phyloP scores from a whole-genome alignment of 352 stramenopile species.

The Phytophthora tentaculata region DNA sequence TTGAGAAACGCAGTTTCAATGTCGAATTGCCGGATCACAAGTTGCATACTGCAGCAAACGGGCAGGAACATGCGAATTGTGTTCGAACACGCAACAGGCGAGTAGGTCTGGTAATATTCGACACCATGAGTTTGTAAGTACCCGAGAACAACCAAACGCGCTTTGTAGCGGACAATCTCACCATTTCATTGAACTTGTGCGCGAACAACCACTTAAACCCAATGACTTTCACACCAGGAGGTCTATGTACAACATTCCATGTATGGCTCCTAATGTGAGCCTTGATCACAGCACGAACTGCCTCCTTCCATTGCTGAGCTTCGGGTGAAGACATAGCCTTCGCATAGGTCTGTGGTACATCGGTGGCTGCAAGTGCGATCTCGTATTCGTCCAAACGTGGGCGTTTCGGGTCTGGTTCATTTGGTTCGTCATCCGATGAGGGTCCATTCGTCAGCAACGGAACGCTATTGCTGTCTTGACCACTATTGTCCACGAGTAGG shows the following conservation, averaged over 20 bases:
- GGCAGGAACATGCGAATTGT: slow-evolving; percentile 33
- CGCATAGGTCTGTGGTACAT: too few relatives aligned
- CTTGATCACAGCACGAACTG: background rate
- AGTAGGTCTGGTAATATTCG: slow-evolving; percentile 8
- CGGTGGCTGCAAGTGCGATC: too few relatives aligned
- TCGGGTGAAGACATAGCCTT: too few relatives aligned
- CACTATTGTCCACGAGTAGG: too few relatives aligned
- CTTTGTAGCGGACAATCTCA: slow-evolving; percentile 35
- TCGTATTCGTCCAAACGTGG: too few relatives aligned
- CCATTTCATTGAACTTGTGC: slow-evolving; percentile 24
- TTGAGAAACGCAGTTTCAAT: slow-evolving; percentile 49
- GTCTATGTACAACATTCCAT: slow-evolving; percentile 13
- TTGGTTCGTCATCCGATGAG: too few relatives aligned
- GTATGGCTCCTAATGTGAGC: slow-evolving; percentile 16
- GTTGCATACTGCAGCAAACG: slow-evolving; percentile 22
- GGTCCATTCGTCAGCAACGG: too few relatives aligned
- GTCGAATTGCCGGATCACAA: slow-evolving; percentile 30
- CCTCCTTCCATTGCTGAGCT: too few relatives aligned
- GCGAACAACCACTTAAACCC: slow-evolving; percentile 40
- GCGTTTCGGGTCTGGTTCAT: too few relatives aligned
- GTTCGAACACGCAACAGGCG: slow-evolving; percentile 29
- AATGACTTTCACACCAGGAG: slow-evolving; percentile 20
- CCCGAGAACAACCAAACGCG: slow-evolving; percentile 16
- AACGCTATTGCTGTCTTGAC: too few relatives aligned
- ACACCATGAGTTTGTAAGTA: background rate